Base-by-base conservation (phyloP, 2,329 filamentous ascomycete species). In the Fusarium mundagurra region DNA sequence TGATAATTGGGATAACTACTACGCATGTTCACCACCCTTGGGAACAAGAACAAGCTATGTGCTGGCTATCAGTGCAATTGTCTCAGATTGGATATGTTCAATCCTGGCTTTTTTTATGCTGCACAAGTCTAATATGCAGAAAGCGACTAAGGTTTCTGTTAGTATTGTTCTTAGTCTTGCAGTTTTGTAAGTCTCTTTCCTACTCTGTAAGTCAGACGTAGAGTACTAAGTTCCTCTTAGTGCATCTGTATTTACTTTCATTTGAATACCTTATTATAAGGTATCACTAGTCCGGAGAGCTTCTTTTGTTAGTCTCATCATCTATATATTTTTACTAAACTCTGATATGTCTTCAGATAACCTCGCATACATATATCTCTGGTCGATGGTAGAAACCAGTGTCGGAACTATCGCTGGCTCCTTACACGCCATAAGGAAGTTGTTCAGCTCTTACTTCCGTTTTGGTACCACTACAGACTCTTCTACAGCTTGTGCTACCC, bases 141-240 rank as follows among this genome's bases (percentile, higher is more conserved):
- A 45, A 20, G 43, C 17, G 4, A 45, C 24, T 0, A 45, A 20
- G 12, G 18, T 45, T 20, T 45, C 43, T 27, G 8, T 45, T 9
- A 20, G 5, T 10, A 27, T 45, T 27, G 27, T 45, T 27, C 43
- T 45, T 27, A 12, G 24, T 2, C 43, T 45, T 27, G 43, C 24
- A 45, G 43, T 45, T 20, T 45, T 45, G 43, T 45, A 27, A 45
- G 24, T 14, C 8, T 45, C 12, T 45, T 4, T 27, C 3, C 24
- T 3, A 6, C 8, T 27, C 17, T 45, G 8, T 3, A 3, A 27
- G 9, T 20, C 1, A 1, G 5, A 9, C 11, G 3, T 20, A 4
- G 5, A 4, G 17, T 45, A 1, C 43, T 45, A 27, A 45, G 3
- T 16, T 8, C 1, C n/a, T 18, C 8, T 0, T 5, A 45, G 43